Evolutionary conservation across 2,329 filamentous ascomycete genomes (phyloP).

Genomic region (Mollisiaceae sp.): DNA sequence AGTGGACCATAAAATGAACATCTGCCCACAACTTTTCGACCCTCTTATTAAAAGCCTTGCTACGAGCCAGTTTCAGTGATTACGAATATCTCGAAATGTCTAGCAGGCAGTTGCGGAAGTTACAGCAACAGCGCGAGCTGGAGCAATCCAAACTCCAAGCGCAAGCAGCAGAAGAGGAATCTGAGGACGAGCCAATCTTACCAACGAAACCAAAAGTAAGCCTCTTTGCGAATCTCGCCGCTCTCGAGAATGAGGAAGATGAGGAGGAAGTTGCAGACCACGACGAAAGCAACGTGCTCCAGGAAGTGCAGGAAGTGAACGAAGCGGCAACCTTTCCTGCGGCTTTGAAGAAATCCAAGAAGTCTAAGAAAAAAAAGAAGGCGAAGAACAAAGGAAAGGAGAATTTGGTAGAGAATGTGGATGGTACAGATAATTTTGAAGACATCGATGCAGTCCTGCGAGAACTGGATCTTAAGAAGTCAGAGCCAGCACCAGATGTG

Average conservation of each 20-base stretch:
- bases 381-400: conserved; percentile 44
- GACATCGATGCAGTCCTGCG: conserved; percentile 71
- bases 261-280: conserved; percentile 41
- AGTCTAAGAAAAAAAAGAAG: conserved; percentile 64
- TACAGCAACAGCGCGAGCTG: conserved; percentile 43
- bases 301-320: conserved; percentile 45
- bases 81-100: conserved; percentile 38
- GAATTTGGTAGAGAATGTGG: conserved; percentile 35
- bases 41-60: neutral
- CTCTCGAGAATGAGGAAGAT: conserved; percentile 47
- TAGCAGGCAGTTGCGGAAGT: conserved; percentile 43
- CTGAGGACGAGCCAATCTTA: conserved; percentile 39
- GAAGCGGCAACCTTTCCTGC: conserved; percentile 29
- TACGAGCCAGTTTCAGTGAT: neutral
- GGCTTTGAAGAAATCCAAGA: conserved; percentile 53
- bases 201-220: conserved; percentile 51
- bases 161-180: conserved; percentile 36
- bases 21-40: neutral
- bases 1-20: neutral
- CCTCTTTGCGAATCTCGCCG: conserved; percentile 59
- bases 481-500: conserved; percentile 19
- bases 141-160: conserved; percentile 35
- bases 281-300: conserved; percentile 41
- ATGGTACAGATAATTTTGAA: conserved; percentile 51
- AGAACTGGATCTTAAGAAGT: conserved; percentile 54